Evolutionary conservation across 345 rosid genomes (phyloP), one percentile per base, ranked within the genome.

Genomic region (Iberis pinnata): DNA sequence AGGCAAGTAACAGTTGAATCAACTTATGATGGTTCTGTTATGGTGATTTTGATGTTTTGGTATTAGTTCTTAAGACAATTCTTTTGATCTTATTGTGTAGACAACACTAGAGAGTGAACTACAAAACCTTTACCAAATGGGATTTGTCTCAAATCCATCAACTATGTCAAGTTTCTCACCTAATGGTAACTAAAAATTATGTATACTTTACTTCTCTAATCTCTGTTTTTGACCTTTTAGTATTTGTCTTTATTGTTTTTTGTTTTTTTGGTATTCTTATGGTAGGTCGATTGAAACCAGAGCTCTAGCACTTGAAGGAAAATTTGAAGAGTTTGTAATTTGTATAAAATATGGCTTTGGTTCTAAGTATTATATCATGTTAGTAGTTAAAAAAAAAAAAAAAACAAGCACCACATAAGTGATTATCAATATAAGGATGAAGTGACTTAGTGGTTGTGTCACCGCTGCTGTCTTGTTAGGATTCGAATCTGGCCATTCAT

Each of bases 71-170:
- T n/a, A n/a, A n/a, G n/a, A n/a, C n/a, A n/a, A n/a, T 20, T 14
- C 16, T 54, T 24, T 49, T 25, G 18, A 27, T 17, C 40, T 24
- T 37, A 13, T 18, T 37, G 4, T 45, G 18, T 77, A 90, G 98
- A 39, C 75, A 45, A 58, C 59, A 27, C 47, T 84, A 67, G 86
- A 84, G 64, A 78, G 65, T 52, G 95, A 87, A 55, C 73, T 84
- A 42, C 96, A 82, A 43, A 79, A 56, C 70, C 79, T 84, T 49
- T 78, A 74, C 67, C 88, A 82, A 55, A 80, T 84, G 92, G 95
- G 89, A 19, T 79, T 70, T 10, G 78, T 84, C 60, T 72, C 92
- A 55, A 73, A 60, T 41, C 66, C 65, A 67, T 74, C 95, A 18
- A 79, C 80, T 25, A 63, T 74, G 12, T 73, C 79, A 60, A 56